Base-by-base conservation (phyloP, 306 rosid genomes). In the Cucurbita moschata region DNA sequence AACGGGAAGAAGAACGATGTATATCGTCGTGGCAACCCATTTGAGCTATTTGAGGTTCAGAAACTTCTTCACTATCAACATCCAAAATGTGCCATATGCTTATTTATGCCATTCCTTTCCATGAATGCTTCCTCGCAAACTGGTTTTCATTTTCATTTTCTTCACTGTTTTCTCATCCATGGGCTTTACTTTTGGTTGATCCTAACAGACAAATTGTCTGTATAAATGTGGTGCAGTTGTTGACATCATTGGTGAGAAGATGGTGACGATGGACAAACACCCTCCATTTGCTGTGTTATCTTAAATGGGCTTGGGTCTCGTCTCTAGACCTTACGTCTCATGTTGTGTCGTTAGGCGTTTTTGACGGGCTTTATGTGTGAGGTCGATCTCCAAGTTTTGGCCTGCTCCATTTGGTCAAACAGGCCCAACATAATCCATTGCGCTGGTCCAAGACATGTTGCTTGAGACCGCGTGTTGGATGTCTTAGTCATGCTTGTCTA, bases 41-140 rank as follows among this genome's bases (percentile, higher is more conserved):
- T 91, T 75, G 99, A 94, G 82, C 85, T 94, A 73, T 91, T 91
- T 82, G 96, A 89, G 99, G 99, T 94, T 84, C 9, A 18, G 7
- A 47, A 38, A 5, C 38, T 49, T 77, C 47, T 71, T 58, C 51
- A 2, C 21, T 8, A 56, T 58, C 16, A 59, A 58, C 23, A n/a
- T 42, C 9, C 21, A 21, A 43, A 72, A 2, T 52, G 16, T 52
- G 6, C 35, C 37, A 18, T n/a, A 6, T 30, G 4, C 16, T 42
- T 68, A 13, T 46, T 10, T 21, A 72, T 53, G 49, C 13, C 37
- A 72, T 72, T 71, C 53, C 53, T 23, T 46, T 4, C 52, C 38
- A 39, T 18, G 53, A 1, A 40, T 55, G 37, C 10, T 39, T n/a
- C 23, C 14, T 42, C 44, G 50, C 10, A 19, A 40, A 42, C 63